Percentiles rank a stretch among this genome's conserved stretches.
Conservation (phyloP, 2,329 filamentous ascomycete species). For the Blastomyces parvus region DNA sequence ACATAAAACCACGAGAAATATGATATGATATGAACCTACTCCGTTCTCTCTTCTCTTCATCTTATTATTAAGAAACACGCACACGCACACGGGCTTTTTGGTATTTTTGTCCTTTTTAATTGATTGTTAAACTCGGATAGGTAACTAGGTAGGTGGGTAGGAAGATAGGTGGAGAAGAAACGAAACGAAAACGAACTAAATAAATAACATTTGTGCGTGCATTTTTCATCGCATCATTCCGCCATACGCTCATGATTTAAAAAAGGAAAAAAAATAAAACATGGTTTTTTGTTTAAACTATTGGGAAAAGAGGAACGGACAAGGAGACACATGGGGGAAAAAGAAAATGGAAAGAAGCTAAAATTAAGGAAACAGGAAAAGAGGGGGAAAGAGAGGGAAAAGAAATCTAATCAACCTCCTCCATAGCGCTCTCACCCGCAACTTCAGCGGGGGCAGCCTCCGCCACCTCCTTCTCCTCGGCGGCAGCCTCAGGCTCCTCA, state of each 20-base stretch:
- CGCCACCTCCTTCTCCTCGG: conserved; percentile 49
- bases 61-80: too few relatives aligned
- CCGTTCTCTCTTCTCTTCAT: too few relatives aligned
- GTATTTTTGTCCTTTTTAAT: conserved; percentile 3
- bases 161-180: too few relatives aligned
- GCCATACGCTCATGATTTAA: not conserved
- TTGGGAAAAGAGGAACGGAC: not conserved
- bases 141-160: too few relatives aligned
- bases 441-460: conserved; percentile 53
- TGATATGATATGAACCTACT: too few relatives aligned
- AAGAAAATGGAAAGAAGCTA: not conserved
- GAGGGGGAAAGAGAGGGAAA: not conserved
- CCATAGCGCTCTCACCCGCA: conserved; percentile 89
- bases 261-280: too few relatives aligned
- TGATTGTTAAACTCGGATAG: too few relatives aligned
- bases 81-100: not conserved
- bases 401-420: conserved; percentile 86
- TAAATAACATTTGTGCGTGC: not conserved
- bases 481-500: conserved; percentile 66
- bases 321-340: not conserved
- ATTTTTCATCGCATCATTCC: conserved; percentile 6
- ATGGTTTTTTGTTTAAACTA: too few relatives aligned
- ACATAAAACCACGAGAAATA: too few relatives aligned
- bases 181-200: too few relatives aligned
- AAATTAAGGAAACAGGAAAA: not conserved